A percentile compares a stretch with the other conserved stretches of the same genome.
phyloP scores from a whole-genome alignment of 371 early-diverging fungal species.

The Mucor lusitanicus region DNA sequence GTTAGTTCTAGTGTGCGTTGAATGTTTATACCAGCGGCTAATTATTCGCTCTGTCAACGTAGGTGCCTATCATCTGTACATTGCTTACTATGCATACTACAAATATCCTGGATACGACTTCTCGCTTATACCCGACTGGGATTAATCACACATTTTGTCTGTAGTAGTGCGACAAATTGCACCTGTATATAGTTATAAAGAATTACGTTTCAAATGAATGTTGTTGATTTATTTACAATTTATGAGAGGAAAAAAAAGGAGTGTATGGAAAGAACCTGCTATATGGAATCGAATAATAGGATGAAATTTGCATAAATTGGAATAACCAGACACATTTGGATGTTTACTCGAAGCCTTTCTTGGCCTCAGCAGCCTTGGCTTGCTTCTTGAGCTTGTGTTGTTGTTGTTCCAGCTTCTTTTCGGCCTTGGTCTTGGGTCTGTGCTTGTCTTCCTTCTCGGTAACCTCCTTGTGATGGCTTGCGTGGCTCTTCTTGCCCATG shows the following conservation, averaged over 20 bases:
- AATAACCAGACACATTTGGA: neutral
- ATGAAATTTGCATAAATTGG: neutral
- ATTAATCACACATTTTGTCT: conserved; percentile 6
- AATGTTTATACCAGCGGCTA: neutral
- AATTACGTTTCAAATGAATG: too few relatives aligned
- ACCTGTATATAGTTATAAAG: too few relatives aligned
- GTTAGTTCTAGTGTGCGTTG: neutral
- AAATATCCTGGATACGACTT: conserved; percentile 57
- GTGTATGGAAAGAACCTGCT: neutral
- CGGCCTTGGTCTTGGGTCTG: conserved; percentile 14
- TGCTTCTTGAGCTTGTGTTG: conserved; percentile 13
- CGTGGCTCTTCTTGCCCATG: conserved; percentile 14
- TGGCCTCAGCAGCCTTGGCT: conserved; percentile 8
- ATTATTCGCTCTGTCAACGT: neutral
- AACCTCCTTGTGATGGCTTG: conserved; percentile 7
- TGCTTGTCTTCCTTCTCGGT: conserved; percentile 13
- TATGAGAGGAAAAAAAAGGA: neutral
- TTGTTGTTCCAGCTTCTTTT: conserved; percentile 13
- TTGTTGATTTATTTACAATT: neutral
- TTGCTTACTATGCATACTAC: conserved; percentile 57
- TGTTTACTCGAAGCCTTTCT: conserved; percentile 4
- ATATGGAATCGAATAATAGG: neutral
- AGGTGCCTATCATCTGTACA: conserved; percentile 51
- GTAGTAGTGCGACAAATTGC: too few relatives aligned
- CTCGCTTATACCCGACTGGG: conserved; percentile 55